Base-by-base conservation (phyloP, 2,329 filamentous ascomycete species). In the Alternaria gansuensis region DNA sequence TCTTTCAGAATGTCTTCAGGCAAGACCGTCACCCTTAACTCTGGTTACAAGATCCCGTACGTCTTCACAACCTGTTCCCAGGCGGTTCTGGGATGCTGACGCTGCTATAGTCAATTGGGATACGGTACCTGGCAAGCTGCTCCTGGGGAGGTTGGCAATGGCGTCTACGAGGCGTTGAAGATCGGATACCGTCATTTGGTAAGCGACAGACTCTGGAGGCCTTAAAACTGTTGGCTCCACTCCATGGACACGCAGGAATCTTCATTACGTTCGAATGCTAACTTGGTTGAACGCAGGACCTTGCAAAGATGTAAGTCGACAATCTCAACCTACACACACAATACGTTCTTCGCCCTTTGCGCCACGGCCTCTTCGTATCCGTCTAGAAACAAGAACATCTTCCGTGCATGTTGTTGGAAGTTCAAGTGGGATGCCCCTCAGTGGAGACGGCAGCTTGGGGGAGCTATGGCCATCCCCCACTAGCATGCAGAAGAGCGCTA, bases 11-110 rank as follows among this genome's bases (percentile, higher is more conserved):
- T 74, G 69, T 69, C 68, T 56, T 69, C 76, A 52, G 77, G 78
- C 66, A 71, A 77, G 69, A 74, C 69, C n/a, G 64, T 70, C 34
- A 73, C 66, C 14, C 68, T 75, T 40, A 75, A 66, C 63, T 69
- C 68, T 28, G 72, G 72, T 53, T 26, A 66, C 64, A 72, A 72
- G 60, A 75, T 95, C 66, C 89, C 72, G 70, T 73, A 65, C 10
- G 69, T 60, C 67, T 88, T 88, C 56, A 4, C 31, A 37, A 3
- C 11, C 1, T 21, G 1, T 31, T n/a, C 17, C 7, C 21, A 34
- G 45, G 4, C 23, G 7, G 14, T 21, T 41, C 13, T n/a, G 14
- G n/a, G 3, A 23, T 41, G 37, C 36, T 51, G 23, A 48, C 29
- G 36, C 8, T 48, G 81, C 91, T 43, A 75, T 71, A 73, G 70